These are phyloP conservation scores for Madurella mycetomatis DNA, from an alignment of 2,329 filamentous ascomycete genomes.

Conservation along the genomic window DNA sequence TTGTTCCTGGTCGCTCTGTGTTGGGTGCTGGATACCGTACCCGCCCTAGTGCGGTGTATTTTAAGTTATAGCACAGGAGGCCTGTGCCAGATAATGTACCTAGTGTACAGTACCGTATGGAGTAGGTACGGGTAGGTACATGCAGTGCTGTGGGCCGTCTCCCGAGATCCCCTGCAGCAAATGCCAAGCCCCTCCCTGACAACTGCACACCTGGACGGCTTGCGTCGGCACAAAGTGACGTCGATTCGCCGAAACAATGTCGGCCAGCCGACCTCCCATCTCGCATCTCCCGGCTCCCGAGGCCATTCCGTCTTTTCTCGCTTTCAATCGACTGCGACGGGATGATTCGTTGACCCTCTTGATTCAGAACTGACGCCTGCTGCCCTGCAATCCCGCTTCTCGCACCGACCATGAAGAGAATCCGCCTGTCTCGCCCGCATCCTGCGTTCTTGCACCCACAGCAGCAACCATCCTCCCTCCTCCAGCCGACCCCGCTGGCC, in stretches of 20 bases:
- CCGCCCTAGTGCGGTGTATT: too few relatives aligned
- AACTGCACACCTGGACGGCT: conserved; percentile 13
- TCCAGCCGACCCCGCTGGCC: conserved; percentile 13
- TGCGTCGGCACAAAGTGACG: conserved; percentile 29
- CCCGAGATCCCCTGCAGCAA: neutral
- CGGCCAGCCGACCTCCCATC: conserved; percentile 12
- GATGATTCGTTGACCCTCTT: neutral
- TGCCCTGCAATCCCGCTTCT: neutral
- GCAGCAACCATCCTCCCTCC: conserved; percentile 21
- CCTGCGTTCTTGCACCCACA: conserved; percentile 11
- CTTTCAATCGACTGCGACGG: conserved; percentile 12
- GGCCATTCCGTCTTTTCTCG: neutral
- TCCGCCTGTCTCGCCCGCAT: conserved; percentile 10
- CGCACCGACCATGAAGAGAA: conserved; percentile 21
- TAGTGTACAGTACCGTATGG: too few relatives aligned
- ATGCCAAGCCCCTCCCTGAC: conserved; percentile 1
- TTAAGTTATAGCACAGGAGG: too few relatives aligned
- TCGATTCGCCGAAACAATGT: conserved; percentile 14
- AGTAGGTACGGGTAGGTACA: too few relatives aligned
- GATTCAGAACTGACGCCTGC: neutral
- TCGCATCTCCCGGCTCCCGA: neutral
- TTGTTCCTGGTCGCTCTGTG: too few relatives aligned
- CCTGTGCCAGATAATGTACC: too few relatives aligned
- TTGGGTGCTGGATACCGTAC: too few relatives aligned
- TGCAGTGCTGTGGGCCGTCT: too few relatives aligned